Conservation (phyloP, 805 yeast genomes). For the Suhomyces kilbournensis region DNA sequence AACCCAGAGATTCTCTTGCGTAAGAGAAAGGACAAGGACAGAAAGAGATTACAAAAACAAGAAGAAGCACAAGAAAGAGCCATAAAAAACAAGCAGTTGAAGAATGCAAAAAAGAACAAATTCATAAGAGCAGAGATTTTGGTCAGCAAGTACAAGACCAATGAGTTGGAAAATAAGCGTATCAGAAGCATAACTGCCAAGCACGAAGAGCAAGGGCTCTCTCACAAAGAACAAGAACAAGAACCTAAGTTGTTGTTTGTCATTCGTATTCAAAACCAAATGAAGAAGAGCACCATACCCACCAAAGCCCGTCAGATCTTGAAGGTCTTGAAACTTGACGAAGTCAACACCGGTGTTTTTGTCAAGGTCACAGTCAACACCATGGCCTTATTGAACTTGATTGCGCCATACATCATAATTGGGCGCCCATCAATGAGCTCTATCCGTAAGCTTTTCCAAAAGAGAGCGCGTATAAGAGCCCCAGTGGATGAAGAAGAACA, state of each 20-base stretch:
- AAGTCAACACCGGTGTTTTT: conserved; percentile 68
- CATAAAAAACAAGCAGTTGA: conserved; percentile 41
- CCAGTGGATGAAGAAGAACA: conserved; percentile 27
- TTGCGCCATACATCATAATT: conserved; percentile 69
- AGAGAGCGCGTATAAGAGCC: conserved; percentile 58
- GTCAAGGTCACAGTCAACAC: conserved; percentile 59
- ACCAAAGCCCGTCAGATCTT: conserved; percentile 59
- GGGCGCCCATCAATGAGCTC: conserved; percentile 75
- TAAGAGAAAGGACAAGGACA: conserved; percentile 77
- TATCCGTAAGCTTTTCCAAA: conserved; percentile 69
- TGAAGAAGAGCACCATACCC: conserved; percentile 61
- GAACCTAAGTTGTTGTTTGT: conserved; percentile 53
- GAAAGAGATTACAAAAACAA: conserved; percentile 70
- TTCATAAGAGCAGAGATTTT: conserved; percentile 75
- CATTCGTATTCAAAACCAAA: conserved; percentile 63
- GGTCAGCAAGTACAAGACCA: conserved; percentile 62
- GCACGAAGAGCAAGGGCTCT: conserved; percentile 36
- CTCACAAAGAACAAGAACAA: conserved; percentile 22
- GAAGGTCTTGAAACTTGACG: conserved; percentile 56
- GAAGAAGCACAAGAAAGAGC: conserved; percentile 55
- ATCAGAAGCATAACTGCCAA: conserved; percentile 55
- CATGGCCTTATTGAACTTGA: conserved; percentile 60
- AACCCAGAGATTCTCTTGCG: conserved; percentile 76
- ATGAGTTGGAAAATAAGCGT: conserved; percentile 66
- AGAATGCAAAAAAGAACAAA: conserved; percentile 45